Base-by-base conservation (phyloP, 495 filamentous ascomycete genomes). In the Delitschia confertaspora region DNA sequence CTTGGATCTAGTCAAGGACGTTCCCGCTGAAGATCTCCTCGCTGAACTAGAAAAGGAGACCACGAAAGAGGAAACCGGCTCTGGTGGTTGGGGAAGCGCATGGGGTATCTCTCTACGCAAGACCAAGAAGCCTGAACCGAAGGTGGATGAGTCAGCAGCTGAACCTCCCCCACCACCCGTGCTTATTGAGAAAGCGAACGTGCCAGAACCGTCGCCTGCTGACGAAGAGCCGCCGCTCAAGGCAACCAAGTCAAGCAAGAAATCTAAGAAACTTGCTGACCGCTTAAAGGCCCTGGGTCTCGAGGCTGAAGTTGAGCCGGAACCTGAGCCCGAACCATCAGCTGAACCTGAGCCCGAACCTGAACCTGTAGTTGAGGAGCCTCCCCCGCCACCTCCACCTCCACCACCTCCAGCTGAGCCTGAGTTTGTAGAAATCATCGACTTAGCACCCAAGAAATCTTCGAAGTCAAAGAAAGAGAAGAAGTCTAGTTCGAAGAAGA, bases 231-330 rank as follows among this genome's bases (percentile, higher is more conserved):
- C 51, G 18, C 47, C 40, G 23, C 47, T 64, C 41, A 73, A 71
- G 59, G 33, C 62, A 56, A 45, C 58, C 42, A 50, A 61, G 31
- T 41, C 51, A 22, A 42, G 60, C 20, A 73, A 70, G 59, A 40
- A 61, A 45, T 51, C 61, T 19, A 59, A 49, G 23, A 67, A 67
- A 6, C 61, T 74, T 14, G 63, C 65, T 14, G 69, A 73, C 36
- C 64, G 64, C 38, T 65, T 74, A 52, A 69, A 67, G 50, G 62
- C 60, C 18, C 58, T 75, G 26, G 67, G 73, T 30, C 26, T n/a
- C n/a, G 26, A n/a, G 26, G 26, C 26, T 8, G 21, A 39, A 39
- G 36, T 27, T 27, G 16, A n/a, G n/a, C 45, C 45, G 14, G 34
- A 39, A n/a, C 48, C 46, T 8, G 17, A 36, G 4, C 50, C 50